A percentile compares a stretch with the other conserved stretches of the same genome.
Conservation (phyloP, 805 yeast genomes). For the Yarrowia porcina region DNA sequence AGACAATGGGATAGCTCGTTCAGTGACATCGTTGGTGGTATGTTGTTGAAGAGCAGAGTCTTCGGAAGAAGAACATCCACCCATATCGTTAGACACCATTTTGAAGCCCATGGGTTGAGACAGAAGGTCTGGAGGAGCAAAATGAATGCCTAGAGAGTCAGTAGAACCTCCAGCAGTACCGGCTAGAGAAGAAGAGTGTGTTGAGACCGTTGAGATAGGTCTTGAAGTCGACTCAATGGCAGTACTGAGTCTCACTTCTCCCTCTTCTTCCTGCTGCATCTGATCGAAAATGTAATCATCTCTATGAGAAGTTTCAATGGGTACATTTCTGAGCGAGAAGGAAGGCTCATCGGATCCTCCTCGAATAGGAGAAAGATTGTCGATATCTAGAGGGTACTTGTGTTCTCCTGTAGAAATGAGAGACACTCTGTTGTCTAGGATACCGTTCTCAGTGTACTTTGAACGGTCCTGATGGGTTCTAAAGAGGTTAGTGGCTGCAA, state of each 20-base stretch:
- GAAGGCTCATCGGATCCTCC: not conserved
- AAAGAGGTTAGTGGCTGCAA: conserved; percentile 4
- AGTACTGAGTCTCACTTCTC: not conserved
- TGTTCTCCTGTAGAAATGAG: not conserved
- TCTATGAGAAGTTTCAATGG: conserved; percentile 16
- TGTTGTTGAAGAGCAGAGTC: not conserved
- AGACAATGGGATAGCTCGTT: not conserved
- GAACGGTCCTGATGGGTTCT: conserved; percentile 18
- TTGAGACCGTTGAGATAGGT: not conserved
- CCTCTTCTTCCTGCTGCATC: not conserved
- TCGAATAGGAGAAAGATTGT: conserved; percentile 3
- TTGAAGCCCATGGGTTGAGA: conserved; percentile 16
- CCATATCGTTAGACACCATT: conserved; percentile 19
- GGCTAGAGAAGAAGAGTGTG: not conserved
- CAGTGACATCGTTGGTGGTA: not conserved
- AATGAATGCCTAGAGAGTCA: conserved; percentile 1
- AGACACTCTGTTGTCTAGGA: not conserved
- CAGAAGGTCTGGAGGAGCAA: conserved; percentile 3
- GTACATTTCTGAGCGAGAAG: conserved; percentile 1
- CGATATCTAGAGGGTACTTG: conserved; percentile 6
- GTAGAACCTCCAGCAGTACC: conserved; percentile 2
- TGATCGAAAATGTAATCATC: conserved; percentile 6
- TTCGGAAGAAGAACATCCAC: not conserved
- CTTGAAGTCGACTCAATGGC: not conserved
- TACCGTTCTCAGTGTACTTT: not conserved